Base-by-base conservation (phyloP, 345 rosid genomes). In the Salix koriyanagi region DNA sequence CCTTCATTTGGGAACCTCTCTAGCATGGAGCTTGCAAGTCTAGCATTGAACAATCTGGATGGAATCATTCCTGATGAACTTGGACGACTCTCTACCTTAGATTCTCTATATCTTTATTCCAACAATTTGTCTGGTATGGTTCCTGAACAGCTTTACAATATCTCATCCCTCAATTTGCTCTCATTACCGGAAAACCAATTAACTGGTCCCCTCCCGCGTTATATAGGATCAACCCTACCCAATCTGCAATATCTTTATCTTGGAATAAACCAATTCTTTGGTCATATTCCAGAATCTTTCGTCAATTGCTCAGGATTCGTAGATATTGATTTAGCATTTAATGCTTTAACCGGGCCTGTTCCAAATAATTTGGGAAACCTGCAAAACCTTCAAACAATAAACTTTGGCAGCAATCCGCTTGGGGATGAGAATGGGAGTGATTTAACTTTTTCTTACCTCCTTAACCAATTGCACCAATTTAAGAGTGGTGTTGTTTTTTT, bases 21-120 rank as follows among this genome's bases (percentile, higher is more conserved):
- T 9, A 5, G 68, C 2, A 18, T 28, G 6, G 0, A 23, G 1
- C 0, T 0, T 11, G 37, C 6, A 1, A 25, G 37, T 64, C 67
- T 64, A 13, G 0, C 0, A 16, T 1, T n/a, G 3, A 65, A 65
- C n/a, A 28, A 32, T 28, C 39, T 65, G 4, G 11, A 32, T 13
- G 39, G 42, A 28, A 7, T 7, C 23, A 32, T 65, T 15, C 69
- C 69, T 18, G 2, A 0, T 65, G 69, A 36, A 30, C 37, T 65
- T 7, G 21, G 39, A 16, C 9, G 42, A 39, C 14, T 16, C 25
- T 65, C n/a, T 2, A 0, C 42, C 18, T 15, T 32, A 0, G 23
- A 7, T 1, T 7, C 2, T 8, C 61, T n/a, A 21, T 3, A 1
- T 0, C 21, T 19, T 23, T 54, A 8, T 54, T 21, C 12, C 12